Evolutionary conservation across 192 early-diverging fungal species (phyloP).

Genomic region (Rhizoclosmatium sp.): DNA sequence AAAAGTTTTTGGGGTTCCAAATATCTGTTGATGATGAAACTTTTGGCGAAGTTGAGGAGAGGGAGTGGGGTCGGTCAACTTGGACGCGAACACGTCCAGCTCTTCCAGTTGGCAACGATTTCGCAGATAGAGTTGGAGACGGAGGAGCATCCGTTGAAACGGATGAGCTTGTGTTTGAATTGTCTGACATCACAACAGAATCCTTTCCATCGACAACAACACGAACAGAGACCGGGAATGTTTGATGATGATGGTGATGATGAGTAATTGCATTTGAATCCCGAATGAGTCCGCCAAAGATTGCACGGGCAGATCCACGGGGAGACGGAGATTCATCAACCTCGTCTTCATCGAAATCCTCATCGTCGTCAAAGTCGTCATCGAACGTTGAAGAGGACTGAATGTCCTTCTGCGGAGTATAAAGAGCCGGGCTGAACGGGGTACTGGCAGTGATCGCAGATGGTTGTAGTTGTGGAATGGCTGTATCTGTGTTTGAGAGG

Average conservation of each 20-base stretch:
- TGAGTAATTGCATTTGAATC: neutral
- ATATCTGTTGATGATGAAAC: neutral
- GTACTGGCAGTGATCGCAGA: neutral
- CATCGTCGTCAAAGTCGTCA: slow-evolving; percentile 44
- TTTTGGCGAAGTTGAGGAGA: neutral
- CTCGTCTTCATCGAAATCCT: slow-evolving; percentile 55
- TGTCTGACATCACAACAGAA: neutral
- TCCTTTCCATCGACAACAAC: slow-evolving; percentile 32
- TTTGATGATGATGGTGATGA: slow-evolving; percentile 4
- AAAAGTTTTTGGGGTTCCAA: slow-evolving; percentile 7
- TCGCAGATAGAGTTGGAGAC: neutral
- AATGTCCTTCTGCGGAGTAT: slow-evolving; percentile 26
- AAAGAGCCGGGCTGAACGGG: slow-evolving; percentile 6
- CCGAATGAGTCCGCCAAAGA: slow-evolving; percentile 17
- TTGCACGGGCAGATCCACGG: slow-evolving; percentile 13
- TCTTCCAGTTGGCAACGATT: neutral
- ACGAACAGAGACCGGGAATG: slow-evolving; percentile 16
- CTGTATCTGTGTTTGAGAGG: too few relatives aligned
- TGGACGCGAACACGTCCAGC: neutral
- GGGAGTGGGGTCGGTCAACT: neutral
- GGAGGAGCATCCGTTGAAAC: neutral
- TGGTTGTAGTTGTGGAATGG: neutral
- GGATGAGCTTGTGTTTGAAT: neutral
- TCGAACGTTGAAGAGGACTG: slow-evolving; percentile 14
- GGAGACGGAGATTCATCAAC: slow-evolving; percentile 25